phyloP scores from a whole-genome alignment of 179 eudicot species.

The Beta lomatogona region DNA sequence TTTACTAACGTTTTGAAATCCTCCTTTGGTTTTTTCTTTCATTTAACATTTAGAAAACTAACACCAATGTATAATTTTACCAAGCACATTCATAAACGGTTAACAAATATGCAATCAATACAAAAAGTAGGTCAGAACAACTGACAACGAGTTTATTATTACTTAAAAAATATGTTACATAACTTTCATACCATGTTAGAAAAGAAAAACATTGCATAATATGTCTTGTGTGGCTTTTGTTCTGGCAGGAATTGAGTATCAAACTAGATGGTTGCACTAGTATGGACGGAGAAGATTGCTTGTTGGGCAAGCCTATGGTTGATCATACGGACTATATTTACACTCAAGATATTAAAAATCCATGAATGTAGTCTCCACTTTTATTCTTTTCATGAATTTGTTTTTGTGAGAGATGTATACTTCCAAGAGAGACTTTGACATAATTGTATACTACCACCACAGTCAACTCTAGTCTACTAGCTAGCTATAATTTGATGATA shows the following conservation, averaged over 20 bases:
- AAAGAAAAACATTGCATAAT: background rate
- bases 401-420: background rate
- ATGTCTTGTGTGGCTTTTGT: background rate
- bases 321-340: slow-evolving; percentile 26
- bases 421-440: background rate
- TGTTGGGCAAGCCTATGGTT: slow-evolving; percentile 7
- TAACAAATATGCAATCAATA: too few species aligned
- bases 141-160: too few species aligned
- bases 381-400: too few species aligned
- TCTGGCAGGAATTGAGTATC: slow-evolving; percentile 4
- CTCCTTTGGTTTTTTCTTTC: too few species aligned
- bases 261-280: slow-evolving; percentile 14
- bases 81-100: too few species aligned
- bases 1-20: too few species aligned
- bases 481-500: too few species aligned
- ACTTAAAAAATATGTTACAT: too few species aligned
- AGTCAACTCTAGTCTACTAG: too few species aligned
- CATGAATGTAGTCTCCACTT: background rate
- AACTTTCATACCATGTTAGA: background rate
- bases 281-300: slow-evolving; percentile 17
- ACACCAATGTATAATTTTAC: too few species aligned
- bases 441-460: background rate
- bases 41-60: too few species aligned
- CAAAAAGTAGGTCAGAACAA: too few species aligned
- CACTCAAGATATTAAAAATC: slow-evolving; percentile 14